Evolutionary conservation across 805 yeast species (phyloP).

Genomic region (Suhomyces vadensis): DNA sequence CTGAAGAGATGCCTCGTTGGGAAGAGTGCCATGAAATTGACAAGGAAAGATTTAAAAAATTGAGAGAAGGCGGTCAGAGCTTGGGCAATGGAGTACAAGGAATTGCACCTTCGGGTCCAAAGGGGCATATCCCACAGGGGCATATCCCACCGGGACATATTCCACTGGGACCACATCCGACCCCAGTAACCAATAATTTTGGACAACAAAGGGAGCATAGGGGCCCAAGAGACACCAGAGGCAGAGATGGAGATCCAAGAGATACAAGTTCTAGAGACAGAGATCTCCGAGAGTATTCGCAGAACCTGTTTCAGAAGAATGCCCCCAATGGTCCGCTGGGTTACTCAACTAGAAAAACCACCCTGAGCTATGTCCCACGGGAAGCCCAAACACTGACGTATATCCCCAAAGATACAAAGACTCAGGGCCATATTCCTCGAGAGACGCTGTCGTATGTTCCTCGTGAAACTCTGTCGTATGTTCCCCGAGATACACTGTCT

Average conservation of each 20-base stretch:
- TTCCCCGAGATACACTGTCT: background rate
- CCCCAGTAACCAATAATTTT: background rate
- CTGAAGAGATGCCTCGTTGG: constrained; percentile 59
- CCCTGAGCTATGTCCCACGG: constrained; percentile 5
- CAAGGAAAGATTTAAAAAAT: constrained; percentile 55
- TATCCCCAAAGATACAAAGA: background rate
- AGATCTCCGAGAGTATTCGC: background rate
- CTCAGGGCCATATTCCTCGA: constrained; percentile 1
- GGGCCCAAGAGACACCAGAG: background rate
- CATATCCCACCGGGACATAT: too few species aligned
- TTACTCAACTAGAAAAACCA: background rate
- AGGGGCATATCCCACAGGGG: too few species aligned
- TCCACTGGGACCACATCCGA: background rate
- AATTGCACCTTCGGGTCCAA: too few species aligned
- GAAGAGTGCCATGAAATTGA: constrained; percentile 92
- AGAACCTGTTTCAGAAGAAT: background rate
- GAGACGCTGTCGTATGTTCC: background rate
- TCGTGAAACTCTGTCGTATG: too few species aligned
- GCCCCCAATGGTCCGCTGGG: constrained; percentile 1
- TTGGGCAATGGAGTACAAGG: too few species aligned
- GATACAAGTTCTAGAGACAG: too few species aligned
- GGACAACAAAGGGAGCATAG: background rate
- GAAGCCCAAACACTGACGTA: background rate
- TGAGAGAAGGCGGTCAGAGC: constrained; percentile 23
- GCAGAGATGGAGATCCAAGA: too few species aligned